Percentiles rank a stretch among this genome's conserved stretches.
phyloP scores from a whole-genome alignment of 805 yeast species.

The Candida quercuum region DNA sequence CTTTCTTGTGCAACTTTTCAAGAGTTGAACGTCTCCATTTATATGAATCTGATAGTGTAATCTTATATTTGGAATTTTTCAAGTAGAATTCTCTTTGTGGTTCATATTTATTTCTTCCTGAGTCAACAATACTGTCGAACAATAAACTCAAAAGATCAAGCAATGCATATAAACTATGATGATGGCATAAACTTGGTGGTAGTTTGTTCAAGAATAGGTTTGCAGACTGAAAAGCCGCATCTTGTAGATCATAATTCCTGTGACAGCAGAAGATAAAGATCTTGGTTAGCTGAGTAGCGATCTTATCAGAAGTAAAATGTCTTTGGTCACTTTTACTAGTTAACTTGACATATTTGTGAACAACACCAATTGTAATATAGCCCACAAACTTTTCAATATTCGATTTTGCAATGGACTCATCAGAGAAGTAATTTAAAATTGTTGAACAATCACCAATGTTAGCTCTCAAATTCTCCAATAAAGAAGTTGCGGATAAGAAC shows the following conservation, averaged over 20 bases:
- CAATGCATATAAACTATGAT: slow-evolving; percentile 64
- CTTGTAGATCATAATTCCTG: slow-evolving; percentile 67
- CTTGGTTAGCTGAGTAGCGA: slow-evolving; percentile 64
- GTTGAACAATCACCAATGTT: slow-evolving; percentile 77
- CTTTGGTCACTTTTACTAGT: slow-evolving; percentile 44
- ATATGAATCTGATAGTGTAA: slow-evolving; percentile 66
- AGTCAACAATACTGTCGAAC: slow-evolving; percentile 77
- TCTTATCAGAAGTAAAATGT: slow-evolving; percentile 50
- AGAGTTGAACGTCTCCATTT: slow-evolving; percentile 71
- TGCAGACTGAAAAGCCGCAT: slow-evolving; percentile 73
- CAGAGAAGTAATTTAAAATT: slow-evolving; percentile 75
- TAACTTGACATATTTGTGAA: slow-evolving; percentile 47
- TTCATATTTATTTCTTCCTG: slow-evolving; percentile 77
- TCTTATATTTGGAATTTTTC: slow-evolving; percentile 33
- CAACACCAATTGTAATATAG: slow-evolving; percentile 53
- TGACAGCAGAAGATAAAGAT: slow-evolving; percentile 73
- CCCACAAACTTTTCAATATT: slow-evolving; percentile 68
- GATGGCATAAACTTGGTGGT: slow-evolving; percentile 79
- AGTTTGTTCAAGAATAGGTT: slow-evolving; percentile 57
- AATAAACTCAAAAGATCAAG: slow-evolving; percentile 75
- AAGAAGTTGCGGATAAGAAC: slow-evolving; percentile 78
- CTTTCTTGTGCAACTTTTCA: slow-evolving; percentile 48
- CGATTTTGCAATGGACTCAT: slow-evolving; percentile 69
- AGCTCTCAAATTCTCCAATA: slow-evolving; percentile 76
- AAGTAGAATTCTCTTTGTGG: slow-evolving; percentile 67